Base-by-base conservation (phyloP, 805 yeast genomes). In the Cyberlindnera sargentensis region DNA sequence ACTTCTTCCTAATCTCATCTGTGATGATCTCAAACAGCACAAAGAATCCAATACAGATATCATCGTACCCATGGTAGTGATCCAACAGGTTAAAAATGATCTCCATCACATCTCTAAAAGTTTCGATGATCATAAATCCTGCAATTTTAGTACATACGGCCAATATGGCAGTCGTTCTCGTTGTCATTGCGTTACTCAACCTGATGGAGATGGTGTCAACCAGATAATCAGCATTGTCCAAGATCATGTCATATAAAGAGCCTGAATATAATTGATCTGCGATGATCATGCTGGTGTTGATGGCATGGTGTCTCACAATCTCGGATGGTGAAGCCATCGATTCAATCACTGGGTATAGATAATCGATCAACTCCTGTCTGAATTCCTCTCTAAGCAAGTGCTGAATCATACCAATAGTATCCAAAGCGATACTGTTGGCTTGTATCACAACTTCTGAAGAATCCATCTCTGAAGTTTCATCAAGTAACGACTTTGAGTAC, bases 61-160 rank as follows among this genome's bases (percentile, higher is more conserved):
- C 67, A 2, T 80, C 66, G 60, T 91, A 91, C 0, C 91, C 95
- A 63, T 90, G 96, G 56, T 83, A 91, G 42, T 80, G 70, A 63
- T 91, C 98, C 40, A 91, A 68, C 31, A 90, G 65, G 20, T 81
- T 76, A 60, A 91, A 88, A 48, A 88, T 72, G 3, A 89, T 78
- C 39, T 79, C 75, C 20, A 91, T 66, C 1, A 91, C 70, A 60
- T 91, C 98, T 40, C 71, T 76, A 41, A 91, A 69, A 46, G 79
- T 86, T 30, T 72, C 70, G 10, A 88, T 65, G 25, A 88, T 66
- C 29, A 74, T 67, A 8, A 73, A 66, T 0, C 96, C 96, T 0
- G 90, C 81, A 26, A 89, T 68, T 50, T 73, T 76, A 28, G 87
- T 70, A 37, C 91, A 64, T 4, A 87, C 81, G 37, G 83, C 71